A percentile compares a stretch with the other conserved stretches of the same genome.
Conservation (phyloP, 2,329 filamentous ascomycete genomes). For the Aspergillus tubingensis region DNA sequence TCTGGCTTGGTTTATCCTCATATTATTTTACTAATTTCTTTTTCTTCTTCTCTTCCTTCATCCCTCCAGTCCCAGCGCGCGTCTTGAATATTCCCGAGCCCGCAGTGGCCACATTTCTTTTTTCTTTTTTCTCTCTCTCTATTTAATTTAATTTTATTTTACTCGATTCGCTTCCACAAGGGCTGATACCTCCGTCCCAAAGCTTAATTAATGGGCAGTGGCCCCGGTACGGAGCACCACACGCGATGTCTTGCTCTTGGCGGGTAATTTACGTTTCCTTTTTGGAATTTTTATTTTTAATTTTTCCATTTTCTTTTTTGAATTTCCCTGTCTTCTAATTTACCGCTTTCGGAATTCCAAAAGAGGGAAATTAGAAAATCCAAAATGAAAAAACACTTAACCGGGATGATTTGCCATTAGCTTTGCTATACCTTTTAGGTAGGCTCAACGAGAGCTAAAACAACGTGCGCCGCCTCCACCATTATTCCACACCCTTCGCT, state of each 20-base stretch:
- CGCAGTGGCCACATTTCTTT: slow-evolving; percentile 15
- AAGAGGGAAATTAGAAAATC: not conserved
- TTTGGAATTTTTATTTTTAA: not conserved
- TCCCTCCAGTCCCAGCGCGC: not conserved
- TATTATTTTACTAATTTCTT: not conserved
- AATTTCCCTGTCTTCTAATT: not conserved
- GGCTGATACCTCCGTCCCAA: slow-evolving; percentile 26
- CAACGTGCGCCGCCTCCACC: slow-evolving; percentile 17
- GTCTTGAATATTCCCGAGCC: slow-evolving; percentile 18
- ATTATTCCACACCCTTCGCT: not conserved
- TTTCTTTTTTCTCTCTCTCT: too few species aligned
- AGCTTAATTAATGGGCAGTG: slow-evolving; percentile 30
- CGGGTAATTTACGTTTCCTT: not conserved
- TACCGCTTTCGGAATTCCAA: not conserved
- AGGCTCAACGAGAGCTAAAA: slow-evolving; percentile 24
- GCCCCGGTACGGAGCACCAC: slow-evolving; percentile 13
- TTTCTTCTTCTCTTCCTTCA: not conserved
- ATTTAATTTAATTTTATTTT: too few species aligned
- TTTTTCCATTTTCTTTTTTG: slow-evolving; percentile 4
- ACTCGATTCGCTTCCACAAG: slow-evolving; percentile 21
- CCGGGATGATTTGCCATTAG: slow-evolving; percentile 19
- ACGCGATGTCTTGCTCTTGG: slow-evolving; percentile 13
- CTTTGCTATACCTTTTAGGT: slow-evolving; percentile 15
- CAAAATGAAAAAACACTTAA: not conserved
- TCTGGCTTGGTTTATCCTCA: not conserved